Base-by-base conservation (phyloP, 139 green algal genomes). In the Chlorokybus atmophyticus region DNA sequence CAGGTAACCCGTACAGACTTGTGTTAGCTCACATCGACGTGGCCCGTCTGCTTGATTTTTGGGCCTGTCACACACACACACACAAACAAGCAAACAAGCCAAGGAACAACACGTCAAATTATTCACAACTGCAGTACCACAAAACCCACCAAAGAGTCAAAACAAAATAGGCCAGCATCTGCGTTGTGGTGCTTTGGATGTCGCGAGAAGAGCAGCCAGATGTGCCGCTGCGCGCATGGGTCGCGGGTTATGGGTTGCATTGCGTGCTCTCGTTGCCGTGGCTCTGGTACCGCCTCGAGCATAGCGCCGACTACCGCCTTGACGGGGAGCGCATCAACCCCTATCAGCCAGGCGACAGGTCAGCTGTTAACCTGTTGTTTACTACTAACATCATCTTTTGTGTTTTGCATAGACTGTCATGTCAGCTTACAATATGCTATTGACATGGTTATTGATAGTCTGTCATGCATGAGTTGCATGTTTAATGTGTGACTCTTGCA, bases 171-270 rank as follows among this genome's bases (percentile, higher is more conserved):
- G n/a, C n/a, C n/a, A n/a, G n/a, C n/a, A n/a, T n/a, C n/a, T n/a
- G n/a, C n/a, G 31, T n/a, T n/a, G 23, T 61, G 8, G 29, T 61
- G 26, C 6, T 61, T 32, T 28, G 29, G 25, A n/a, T 54, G 6
- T 61, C 54, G 6, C 10, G 25, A 38, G 35, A 61, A 27, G 42
- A 55, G 25, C 57, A 55, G 21, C 54, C 40, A n/a, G 5, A 1
- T 29, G 23, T 29, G 14, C 54, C 54, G 1, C 14, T 61, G 32
- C 40, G 42, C 2, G 32, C 24, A 21, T 61, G 54, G 54, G 25
- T 61, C n/a, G n/a, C 58, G 24, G 54, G 54, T 29, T 61, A 61
- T 38, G 42, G 32, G 31, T 28, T 59, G 26, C 32, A 38, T 21
- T 61, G 54, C 14, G 35, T 61, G 24, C 24, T 29, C 21, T 40